These are phyloP conservation scores for Pugionium dolabratum DNA, from an alignment of 345 rosid species.

Conservation along the genomic window DNA sequence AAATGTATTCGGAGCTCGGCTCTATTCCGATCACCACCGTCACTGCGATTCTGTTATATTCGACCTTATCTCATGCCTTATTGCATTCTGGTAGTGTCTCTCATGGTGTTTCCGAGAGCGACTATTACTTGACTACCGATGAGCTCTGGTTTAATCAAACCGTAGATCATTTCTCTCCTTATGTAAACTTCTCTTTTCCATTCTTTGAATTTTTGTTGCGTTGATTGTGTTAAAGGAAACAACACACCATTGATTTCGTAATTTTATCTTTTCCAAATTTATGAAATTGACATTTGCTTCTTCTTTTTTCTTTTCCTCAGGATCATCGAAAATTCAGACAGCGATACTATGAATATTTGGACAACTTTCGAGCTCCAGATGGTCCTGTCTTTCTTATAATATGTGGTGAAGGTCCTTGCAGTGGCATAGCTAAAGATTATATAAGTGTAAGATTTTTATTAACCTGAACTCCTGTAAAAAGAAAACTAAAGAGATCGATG, in stretches of 20 bases:
- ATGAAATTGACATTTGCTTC: not conserved
- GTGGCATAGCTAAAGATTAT: conserved; percentile 79
- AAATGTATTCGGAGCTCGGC: conserved; percentile 20
- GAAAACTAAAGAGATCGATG: too few species aligned
- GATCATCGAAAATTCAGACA: conserved; percentile 69
- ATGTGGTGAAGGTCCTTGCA: conserved; percentile 82
- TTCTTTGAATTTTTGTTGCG: too few species aligned
- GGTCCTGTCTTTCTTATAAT: conserved; percentile 81
- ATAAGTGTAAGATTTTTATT: conserved; percentile 47
- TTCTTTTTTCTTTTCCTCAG: conserved; percentile 42
- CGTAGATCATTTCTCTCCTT: conserved; percentile 84
- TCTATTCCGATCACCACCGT: conserved; percentile 14
- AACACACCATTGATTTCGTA: too few species aligned
- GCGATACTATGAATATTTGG: conserved; percentile 80
- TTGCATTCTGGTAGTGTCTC: conserved; percentile 43
- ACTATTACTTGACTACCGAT: conserved; percentile 61
- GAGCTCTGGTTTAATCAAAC: conserved; percentile 85
- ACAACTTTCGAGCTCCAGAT: conserved; percentile 59
- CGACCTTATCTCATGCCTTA: conserved; percentile 45
- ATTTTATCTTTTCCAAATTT: too few species aligned
- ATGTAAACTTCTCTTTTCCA: conserved; percentile 41
- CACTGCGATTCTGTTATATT: conserved; percentile 10
- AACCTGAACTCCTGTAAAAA: not conserved
- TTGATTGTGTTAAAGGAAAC: too few species aligned
- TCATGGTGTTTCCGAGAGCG: conserved; percentile 40